These are phyloP conservation scores for Sophora flavescens DNA, from an alignment of 306 rosid genomes.

Conservation along the genomic window DNA sequence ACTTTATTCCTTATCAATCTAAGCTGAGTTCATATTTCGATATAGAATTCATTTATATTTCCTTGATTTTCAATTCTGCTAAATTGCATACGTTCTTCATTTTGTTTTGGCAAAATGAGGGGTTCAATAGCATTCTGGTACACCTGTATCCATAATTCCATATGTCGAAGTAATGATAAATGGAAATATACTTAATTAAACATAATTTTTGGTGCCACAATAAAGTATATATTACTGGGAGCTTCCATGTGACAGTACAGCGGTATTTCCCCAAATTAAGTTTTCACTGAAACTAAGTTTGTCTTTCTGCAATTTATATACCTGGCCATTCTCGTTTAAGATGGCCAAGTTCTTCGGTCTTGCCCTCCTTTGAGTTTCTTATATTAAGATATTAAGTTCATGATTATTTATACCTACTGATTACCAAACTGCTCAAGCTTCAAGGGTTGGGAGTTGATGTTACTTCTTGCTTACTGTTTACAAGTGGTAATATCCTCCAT, in stretches of 20 bases:
- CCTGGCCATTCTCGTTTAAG: not conserved
- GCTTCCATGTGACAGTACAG: not conserved
- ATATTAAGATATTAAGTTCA: not conserved
- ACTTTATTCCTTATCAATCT: not conserved
- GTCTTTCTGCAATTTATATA: not conserved
- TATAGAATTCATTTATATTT: not conserved
- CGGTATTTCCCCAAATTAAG: not conserved
- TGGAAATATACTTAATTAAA: not conserved
- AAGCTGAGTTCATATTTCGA: not conserved
- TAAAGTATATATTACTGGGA: not conserved
- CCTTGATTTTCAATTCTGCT: slow-evolving; percentile 29
- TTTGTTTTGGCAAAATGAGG: slow-evolving; percentile 1
- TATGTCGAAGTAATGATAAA: not conserved
- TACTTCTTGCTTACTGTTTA: slow-evolving; percentile 21
- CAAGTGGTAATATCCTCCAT: not conserved
- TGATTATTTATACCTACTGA: slow-evolving; percentile 18
- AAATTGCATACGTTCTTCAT: not conserved
- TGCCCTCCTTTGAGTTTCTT: not conserved
- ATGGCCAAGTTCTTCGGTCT: slow-evolving; percentile 6
- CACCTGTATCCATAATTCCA: not conserved
- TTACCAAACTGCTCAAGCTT: too few species aligned
- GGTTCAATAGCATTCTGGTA: not conserved
- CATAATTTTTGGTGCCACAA: slow-evolving; percentile 7
- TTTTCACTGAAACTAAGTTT: not conserved
- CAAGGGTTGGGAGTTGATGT: slow-evolving; percentile 2